A percentile compares a stretch with the other conserved stretches of the same genome.
Evolutionary conservation across 75 land plant species (phyloP).

Genomic region (Chamaecyparis obtusa): DNA sequence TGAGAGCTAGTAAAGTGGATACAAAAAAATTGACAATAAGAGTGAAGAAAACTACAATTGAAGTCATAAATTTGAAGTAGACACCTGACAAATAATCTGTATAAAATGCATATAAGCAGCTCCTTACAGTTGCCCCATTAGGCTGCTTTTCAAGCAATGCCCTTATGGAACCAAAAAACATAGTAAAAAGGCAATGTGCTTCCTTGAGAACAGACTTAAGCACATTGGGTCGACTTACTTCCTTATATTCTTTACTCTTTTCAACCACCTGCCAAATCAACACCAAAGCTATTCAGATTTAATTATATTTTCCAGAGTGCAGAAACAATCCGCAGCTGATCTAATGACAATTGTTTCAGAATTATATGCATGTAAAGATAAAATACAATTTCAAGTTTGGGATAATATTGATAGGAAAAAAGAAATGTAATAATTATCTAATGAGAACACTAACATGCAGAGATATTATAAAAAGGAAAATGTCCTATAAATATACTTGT

Average conservation of each 20-base stretch:
- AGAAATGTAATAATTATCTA: not conserved
- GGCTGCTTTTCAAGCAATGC: constrained; percentile 81
- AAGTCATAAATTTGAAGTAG: not conserved
- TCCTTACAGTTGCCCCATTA: constrained; percentile 68
- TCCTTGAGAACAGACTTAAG: constrained; percentile 70
- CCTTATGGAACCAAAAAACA: constrained; percentile 86
- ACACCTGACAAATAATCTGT: constrained; percentile 84
- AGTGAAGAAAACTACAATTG: not conserved
- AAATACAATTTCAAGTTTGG: not conserved
- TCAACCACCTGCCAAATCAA: constrained; percentile 65
- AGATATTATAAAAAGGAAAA: not conserved
- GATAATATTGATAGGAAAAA: not conserved
- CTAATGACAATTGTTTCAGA: not conserved
- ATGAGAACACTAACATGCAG: not conserved
- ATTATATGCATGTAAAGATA: not conserved
- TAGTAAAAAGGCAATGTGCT: constrained; percentile 71
- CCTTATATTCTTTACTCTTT: constrained; percentile 74
- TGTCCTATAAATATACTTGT: not conserved
- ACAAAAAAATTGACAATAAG: not conserved
- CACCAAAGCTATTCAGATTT: not conserved
- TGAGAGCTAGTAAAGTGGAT: not conserved
- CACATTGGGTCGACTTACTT: constrained; percentile 63
- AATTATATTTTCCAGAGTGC: not conserved
- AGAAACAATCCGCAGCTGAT: not conserved
- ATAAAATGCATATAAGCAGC: constrained; percentile 72